Evolutionary conservation across 495 filamentous ascomycete species (phyloP).

Genomic region (Hypoxylon perforatum): DNA sequence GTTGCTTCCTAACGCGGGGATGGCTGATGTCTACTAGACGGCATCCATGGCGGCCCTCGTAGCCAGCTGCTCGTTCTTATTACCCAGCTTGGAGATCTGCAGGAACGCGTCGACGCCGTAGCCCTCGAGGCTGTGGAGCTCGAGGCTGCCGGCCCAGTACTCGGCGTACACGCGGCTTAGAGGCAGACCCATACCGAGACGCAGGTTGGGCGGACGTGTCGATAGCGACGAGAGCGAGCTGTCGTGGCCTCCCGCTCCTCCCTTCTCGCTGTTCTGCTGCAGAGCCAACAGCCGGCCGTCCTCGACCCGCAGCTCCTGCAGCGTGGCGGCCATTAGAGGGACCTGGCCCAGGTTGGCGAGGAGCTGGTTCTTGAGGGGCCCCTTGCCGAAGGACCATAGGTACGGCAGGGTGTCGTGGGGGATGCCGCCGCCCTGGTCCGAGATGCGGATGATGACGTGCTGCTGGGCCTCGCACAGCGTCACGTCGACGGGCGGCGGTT

Average conservation of each 20-base stretch:
- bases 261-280: conserved; percentile 44
- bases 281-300: conserved; percentile 93
- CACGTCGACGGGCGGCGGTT: conserved; percentile 87
- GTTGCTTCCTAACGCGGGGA: no score
- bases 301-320: conserved; percentile 82
- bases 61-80: conserved; percentile 97
- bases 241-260: conserved; percentile 29
- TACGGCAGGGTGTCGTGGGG: conserved; percentile 85
- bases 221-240: conserved; percentile 81
- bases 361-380: conserved; percentile 75
- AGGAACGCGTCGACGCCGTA: conserved; percentile 98
- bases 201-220: conserved; percentile 84
- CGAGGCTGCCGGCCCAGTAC: conserved; percentile 96
- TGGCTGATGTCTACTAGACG: conserved; percentile 61
- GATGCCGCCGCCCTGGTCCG: conserved; percentile 94
- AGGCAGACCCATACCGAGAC: conserved; percentile 92
- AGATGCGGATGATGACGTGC: conserved; percentile 96
- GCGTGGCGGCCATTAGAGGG: conserved; percentile 91
- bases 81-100: conserved; percentile 96
- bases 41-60: conserved; percentile 90
- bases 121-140: conserved; percentile 92
- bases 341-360: conserved; percentile 87
- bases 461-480: conserved; percentile 93
- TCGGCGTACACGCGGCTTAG: conserved; percentile 96
- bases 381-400: conserved; percentile 96